Conservation (phyloP, 2,329 filamentous ascomycete genomes). For the Colletotrichum paranaense region DNA sequence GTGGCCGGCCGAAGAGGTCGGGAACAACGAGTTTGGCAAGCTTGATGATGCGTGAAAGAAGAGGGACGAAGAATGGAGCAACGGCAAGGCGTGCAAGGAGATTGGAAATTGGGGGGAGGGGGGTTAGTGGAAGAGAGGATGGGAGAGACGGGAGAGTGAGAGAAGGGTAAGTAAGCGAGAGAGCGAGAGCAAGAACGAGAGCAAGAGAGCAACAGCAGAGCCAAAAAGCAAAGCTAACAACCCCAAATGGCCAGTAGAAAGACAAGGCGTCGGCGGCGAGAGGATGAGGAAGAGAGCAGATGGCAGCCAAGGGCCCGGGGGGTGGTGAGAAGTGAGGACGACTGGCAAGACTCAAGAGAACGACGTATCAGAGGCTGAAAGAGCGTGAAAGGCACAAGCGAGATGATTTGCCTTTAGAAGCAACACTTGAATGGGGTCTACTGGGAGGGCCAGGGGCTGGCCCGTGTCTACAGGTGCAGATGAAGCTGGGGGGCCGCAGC, state of each 20-base stretch:
- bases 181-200: background rate
- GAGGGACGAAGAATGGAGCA: background rate
- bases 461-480: slow-evolving; percentile 37
- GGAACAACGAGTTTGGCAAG: background rate
- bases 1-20: slow-evolving; percentile 6
- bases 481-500: slow-evolving; percentile 21
- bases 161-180: background rate
- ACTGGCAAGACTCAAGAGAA: background rate
- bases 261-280: slow-evolving; percentile 7
- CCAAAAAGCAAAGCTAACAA: slow-evolving; percentile 2
- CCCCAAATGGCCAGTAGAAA: slow-evolving; percentile 10
- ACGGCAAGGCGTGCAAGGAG: slow-evolving; percentile 2
- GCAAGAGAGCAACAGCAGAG: slow-evolving; percentile 1
- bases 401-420: slow-evolving; percentile 61
- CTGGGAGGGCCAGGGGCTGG: slow-evolving; percentile 38
- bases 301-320: background rate
- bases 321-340: slow-evolving; percentile 24
- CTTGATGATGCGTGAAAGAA: slow-evolving; percentile 5
- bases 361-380: slow-evolving; percentile 59
- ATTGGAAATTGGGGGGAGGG: background rate
- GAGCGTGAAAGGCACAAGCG: slow-evolving; percentile 60
- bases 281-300: slow-evolving; percentile 5
- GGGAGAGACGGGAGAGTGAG: background rate
- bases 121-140: background rate
- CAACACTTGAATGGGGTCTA: slow-evolving; percentile 49